Conservation (phyloP, 495 filamentous ascomycete species). For the Neurospora terricola region DNA sequence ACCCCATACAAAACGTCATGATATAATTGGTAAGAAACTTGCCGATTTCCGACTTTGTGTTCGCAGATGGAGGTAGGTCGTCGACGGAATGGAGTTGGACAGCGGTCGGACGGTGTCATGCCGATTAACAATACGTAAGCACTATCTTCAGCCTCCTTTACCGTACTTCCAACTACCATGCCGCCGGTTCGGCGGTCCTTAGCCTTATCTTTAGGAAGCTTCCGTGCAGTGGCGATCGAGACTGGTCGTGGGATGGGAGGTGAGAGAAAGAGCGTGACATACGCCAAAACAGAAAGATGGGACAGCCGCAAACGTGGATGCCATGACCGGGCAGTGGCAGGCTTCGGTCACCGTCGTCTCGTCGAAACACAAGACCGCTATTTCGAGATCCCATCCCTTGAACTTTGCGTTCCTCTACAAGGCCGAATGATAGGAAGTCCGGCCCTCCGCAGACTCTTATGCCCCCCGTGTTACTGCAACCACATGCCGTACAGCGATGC, state of each 20-base stretch:
- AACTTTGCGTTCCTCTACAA: not conserved
- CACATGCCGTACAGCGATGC: not conserved
- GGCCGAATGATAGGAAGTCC: not conserved
- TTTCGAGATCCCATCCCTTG: not conserved
- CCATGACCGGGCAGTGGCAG: not conserved
- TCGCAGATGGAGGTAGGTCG: not conserved
- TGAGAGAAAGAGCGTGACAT: not conserved
- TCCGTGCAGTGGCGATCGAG: not conserved
- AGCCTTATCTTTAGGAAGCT: not conserved
- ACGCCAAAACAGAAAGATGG: not conserved
- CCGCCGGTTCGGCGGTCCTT: not conserved
- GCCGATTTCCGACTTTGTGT: not conserved
- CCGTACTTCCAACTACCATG: not conserved
- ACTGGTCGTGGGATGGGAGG: not conserved
- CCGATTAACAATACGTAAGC: not conserved
- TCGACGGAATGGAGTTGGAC: not conserved
- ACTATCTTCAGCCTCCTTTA: not conserved
- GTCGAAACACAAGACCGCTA: not conserved
- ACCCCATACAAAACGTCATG: not conserved
- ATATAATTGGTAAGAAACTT: not conserved
- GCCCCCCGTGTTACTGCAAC: not conserved
- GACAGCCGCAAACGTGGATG: not conserved
- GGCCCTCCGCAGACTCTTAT: not conserved
- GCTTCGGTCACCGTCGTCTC: not conserved
- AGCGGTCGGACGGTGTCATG: not conserved